Conservation (phyloP, 306 rosid species). For the Medicago lupulina region DNA sequence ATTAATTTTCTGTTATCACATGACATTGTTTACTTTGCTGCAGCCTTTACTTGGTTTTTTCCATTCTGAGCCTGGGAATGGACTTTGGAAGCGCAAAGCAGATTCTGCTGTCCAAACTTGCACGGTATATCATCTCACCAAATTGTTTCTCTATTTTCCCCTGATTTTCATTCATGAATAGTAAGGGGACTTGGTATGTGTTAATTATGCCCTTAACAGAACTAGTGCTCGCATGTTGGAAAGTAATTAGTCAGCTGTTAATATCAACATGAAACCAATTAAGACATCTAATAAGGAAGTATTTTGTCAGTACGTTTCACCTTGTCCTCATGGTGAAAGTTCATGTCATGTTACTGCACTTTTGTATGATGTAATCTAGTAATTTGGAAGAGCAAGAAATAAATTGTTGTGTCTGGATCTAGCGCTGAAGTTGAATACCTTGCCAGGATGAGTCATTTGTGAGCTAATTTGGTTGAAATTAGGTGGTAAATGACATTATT, state of each 20-base stretch:
- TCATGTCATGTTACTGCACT: background rate
- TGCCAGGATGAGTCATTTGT: background rate
- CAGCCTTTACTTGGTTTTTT: slow-evolving; percentile 89
- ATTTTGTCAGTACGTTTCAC: slow-evolving; percentile 12
- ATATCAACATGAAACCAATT: background rate
- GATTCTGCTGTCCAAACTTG: slow-evolving; percentile 76
- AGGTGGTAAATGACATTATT: background rate
- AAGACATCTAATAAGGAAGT: background rate
- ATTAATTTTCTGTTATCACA: slow-evolving; percentile 25
- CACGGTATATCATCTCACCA: slow-evolving; percentile 59
- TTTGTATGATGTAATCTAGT: background rate
- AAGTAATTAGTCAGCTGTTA: slow-evolving; percentile 14
- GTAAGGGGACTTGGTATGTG: slow-evolving; percentile 6
- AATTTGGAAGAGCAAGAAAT: background rate
- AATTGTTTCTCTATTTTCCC: slow-evolving; percentile 10
- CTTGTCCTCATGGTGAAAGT: slow-evolving; percentile 16
- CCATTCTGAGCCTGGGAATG: slow-evolving; percentile 81
- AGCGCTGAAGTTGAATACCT: background rate
- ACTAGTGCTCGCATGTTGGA: background rate
- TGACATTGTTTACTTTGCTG: slow-evolving; percentile 43
- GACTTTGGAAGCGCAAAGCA: slow-evolving; percentile 95
- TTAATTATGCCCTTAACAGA: background rate
- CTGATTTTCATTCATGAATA: slow-evolving; percentile 26
- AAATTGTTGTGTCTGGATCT: background rate
- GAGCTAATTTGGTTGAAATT: slow-evolving; percentile 5